A percentile compares a stretch with the other conserved stretches of the same genome.
phyloP scores from a whole-genome alignment of 371 early-diverging fungal genomes.

The Funneliformis caledonium region DNA sequence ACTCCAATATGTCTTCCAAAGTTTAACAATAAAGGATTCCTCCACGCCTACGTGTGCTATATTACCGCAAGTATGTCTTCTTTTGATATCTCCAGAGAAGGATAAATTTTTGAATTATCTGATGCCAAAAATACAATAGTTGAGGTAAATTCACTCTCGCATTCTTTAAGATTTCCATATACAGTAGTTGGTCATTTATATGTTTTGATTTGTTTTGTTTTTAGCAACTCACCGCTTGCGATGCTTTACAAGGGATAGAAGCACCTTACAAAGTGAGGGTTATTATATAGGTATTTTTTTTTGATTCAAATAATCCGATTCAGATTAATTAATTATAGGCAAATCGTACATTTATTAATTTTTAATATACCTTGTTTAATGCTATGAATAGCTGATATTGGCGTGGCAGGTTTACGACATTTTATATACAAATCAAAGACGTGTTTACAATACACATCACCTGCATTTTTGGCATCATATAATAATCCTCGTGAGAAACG shows the following conservation, averaged over 20 bases:
- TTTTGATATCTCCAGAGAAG: slow-evolving; percentile 79
- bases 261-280: slow-evolving; percentile 46
- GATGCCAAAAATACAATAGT: slow-evolving; percentile 71
- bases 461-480: slow-evolving; percentile 60
- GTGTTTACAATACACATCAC: slow-evolving; percentile 72
- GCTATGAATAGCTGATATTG: slow-evolving; percentile 57
- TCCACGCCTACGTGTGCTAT: slow-evolving; percentile 88
- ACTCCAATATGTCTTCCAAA: slow-evolving; percentile 94
- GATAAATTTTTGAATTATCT: slow-evolving; percentile 82
- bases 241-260: slow-evolving; percentile 40
- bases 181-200: not conserved
- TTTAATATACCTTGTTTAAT: not conserved
- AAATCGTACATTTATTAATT: too few species aligned
- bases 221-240: slow-evolving; percentile 22
- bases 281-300: slow-evolving; percentile 44
- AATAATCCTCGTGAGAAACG: slow-evolving; percentile 49
- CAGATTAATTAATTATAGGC: not conserved
- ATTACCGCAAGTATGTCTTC: slow-evolving; percentile 73
- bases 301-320: not conserved
- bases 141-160: slow-evolving; percentile 50
- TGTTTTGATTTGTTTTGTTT: not conserved
- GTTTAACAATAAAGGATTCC: slow-evolving; percentile 85
- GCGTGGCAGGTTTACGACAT: slow-evolving; percentile 73
- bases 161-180: not conserved
- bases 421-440: slow-evolving; percentile 75